Evolutionary conservation across 441 rosid genomes (phyloP).

Genomic region (Corymbia calophylla): DNA sequence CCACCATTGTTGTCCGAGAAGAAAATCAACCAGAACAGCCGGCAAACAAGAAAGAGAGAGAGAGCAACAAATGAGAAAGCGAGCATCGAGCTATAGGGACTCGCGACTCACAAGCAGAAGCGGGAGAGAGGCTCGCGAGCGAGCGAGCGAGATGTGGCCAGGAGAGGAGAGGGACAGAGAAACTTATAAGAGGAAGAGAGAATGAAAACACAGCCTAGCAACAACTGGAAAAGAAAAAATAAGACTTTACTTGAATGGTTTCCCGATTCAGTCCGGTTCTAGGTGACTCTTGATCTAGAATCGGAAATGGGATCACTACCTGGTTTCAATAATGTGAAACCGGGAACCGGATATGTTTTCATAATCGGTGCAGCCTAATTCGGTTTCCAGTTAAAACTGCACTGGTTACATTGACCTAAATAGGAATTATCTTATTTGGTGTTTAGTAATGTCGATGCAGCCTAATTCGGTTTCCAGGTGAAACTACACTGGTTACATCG

Average conservation of each 20-base stretch:
- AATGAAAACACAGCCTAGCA: neutral
- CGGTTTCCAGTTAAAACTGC: accelerated
- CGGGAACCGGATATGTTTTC: accelerated
- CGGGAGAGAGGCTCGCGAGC: neutral
- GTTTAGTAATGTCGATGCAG: too few species aligned
- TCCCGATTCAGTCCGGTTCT: accelerated
- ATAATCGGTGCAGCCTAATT: accelerated
- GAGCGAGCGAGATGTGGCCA: neutral
- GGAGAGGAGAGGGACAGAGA: neutral
- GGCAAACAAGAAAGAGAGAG: neutral
- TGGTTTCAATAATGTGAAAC: neutral
- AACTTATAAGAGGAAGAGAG: neutral
- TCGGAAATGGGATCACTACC: neutral
- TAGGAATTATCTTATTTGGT: neutral
- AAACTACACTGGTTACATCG: too few species aligned
- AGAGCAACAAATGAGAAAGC: neutral
- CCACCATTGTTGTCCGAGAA: neutral
- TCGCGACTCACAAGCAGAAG: neutral
- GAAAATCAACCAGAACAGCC: neutral
- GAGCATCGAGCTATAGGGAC: neutral
- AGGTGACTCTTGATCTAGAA: neutral
- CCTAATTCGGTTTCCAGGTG: too few species aligned
- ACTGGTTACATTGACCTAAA: accelerated
- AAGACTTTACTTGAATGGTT: neutral
- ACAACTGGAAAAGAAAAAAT: neutral